Percentiles rank a stretch among this genome's conserved stretches.
phyloP scores from a whole-genome alignment of 2,329 filamentous ascomycete species.

The Akanthomyces dipterigenus region DNA sequence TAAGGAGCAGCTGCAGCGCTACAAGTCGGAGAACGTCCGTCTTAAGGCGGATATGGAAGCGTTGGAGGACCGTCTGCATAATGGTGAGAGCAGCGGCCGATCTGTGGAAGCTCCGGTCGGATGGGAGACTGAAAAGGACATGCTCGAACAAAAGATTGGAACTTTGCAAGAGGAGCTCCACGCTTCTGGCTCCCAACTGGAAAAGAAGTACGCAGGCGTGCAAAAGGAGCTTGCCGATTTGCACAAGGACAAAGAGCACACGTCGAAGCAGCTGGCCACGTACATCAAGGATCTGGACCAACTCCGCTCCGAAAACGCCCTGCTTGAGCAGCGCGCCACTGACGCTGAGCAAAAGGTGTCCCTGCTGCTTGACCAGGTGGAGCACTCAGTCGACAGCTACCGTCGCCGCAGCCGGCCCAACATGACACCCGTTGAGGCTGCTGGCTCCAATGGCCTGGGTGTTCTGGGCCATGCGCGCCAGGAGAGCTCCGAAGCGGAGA shows the following conservation, averaged over 20 bases:
- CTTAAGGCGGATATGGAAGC: constrained; percentile 76
- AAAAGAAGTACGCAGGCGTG: constrained; percentile 62
- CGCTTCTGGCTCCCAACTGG: constrained; percentile 58
- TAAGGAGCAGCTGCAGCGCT: constrained; percentile 91
- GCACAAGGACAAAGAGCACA: constrained; percentile 61
- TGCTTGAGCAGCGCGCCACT: constrained; percentile 74
- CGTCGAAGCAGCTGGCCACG: constrained; percentile 49
- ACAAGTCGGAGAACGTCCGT: constrained; percentile 78
- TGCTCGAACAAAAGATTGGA: constrained; percentile 62
- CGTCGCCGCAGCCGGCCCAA: constrained; percentile 63
- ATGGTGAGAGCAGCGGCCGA: not conserved
- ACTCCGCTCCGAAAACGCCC: constrained; percentile 72
- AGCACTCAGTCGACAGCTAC: constrained; percentile 89
- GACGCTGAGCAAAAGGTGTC: constrained; percentile 93
- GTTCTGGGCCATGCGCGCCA: constrained; percentile 40
- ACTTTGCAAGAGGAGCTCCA: constrained; percentile 63
- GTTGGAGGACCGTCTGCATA: constrained; percentile 47
- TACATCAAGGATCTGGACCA: constrained; percentile 67
- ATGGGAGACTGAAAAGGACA: constrained; percentile 69
- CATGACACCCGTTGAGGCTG: constrained; percentile 44
- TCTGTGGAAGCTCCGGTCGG: constrained; percentile 40
- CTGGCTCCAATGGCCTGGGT: constrained; percentile 27
- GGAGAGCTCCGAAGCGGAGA: constrained; percentile 55
- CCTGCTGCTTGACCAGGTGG: constrained; percentile 88
- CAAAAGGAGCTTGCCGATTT: constrained; percentile 61